Evolutionary conservation across 441 rosid species (phyloP).

Genomic region (Populus hybrid): DNA sequence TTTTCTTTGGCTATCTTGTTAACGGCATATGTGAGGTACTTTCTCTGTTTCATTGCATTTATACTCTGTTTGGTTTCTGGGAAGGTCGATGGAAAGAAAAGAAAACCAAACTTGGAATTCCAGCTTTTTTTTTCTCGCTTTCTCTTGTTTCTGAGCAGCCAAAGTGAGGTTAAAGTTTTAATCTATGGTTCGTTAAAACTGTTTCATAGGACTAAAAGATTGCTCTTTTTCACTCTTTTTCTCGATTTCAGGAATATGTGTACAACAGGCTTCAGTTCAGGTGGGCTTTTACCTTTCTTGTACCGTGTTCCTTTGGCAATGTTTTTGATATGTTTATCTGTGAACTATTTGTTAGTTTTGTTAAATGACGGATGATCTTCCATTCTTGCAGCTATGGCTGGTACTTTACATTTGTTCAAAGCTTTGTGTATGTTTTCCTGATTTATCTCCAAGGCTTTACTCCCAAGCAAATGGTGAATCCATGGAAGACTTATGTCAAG

Average conservation of each 20-base stretch:
- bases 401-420: slow-evolving; percentile 92
- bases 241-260: slow-evolving; percentile 69
- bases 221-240: background rate
- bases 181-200: background rate
- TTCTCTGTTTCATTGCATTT: background rate
- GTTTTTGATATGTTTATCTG: background rate
- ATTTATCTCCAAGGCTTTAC: slow-evolving; percentile 86
- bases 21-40: slow-evolving; percentile 34
- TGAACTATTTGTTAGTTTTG: background rate
- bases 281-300: slow-evolving; percentile 27
- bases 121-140: background rate
- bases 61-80: slow-evolving; percentile 26
- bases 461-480: slow-evolving; percentile 75
- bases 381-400: slow-evolving; percentile 69
- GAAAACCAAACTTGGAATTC: background rate
- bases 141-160: background rate
- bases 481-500: slow-evolving; percentile 87
- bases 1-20: slow-evolving; percentile 35
- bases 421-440: slow-evolving; percentile 63
- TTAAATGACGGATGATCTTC: background rate
- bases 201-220: background rate
- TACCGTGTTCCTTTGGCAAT: background rate
- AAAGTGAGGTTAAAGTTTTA: background rate
- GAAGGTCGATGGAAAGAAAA: slow-evolving; percentile 5
- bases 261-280: slow-evolving; percentile 87